phyloP scores from a whole-genome alignment of 257 asterid species.

The Rubia yunnanensis region DNA sequence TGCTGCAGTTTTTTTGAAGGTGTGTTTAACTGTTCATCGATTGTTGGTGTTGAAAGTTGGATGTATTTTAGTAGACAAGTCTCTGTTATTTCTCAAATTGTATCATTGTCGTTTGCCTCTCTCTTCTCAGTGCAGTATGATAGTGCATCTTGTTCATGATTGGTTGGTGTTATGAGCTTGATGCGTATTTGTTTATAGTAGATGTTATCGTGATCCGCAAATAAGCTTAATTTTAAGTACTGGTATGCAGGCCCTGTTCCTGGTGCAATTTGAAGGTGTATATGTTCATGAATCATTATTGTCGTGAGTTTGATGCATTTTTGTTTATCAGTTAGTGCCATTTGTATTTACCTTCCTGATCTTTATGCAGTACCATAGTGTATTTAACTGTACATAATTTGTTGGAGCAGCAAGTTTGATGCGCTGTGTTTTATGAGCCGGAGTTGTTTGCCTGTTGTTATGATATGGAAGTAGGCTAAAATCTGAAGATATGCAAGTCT shows the following conservation, averaged over 20 bases:
- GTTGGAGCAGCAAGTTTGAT: too few species aligned
- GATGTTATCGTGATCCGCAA: too few species aligned
- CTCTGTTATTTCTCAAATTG: too few species aligned
- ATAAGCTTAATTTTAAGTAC: neutral
- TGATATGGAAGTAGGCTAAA: too few species aligned
- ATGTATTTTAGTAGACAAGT: too few species aligned
- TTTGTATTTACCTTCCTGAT: neutral
- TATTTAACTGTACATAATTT: too few species aligned
- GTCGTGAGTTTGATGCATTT: neutral
- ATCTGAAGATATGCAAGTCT: too few species aligned
- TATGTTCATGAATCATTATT: neutral
- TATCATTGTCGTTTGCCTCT: too few species aligned
- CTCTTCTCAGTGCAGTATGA: too few species aligned
- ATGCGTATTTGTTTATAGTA: neutral
- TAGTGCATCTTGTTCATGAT: neutral
- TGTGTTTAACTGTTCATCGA: neutral
- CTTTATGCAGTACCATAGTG: too few species aligned
- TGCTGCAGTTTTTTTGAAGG: neutral
- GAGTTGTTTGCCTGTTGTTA: too few species aligned
- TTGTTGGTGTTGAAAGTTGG: neutral
- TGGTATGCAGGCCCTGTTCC: neutral
- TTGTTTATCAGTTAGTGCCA: neutral
- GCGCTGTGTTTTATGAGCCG: too few species aligned
- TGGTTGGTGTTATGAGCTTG: neutral
- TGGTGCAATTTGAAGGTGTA: neutral